Conservation (phyloP, 2,329 filamentous ascomycete species). For the Calcarisporium arbuscula region DNA sequence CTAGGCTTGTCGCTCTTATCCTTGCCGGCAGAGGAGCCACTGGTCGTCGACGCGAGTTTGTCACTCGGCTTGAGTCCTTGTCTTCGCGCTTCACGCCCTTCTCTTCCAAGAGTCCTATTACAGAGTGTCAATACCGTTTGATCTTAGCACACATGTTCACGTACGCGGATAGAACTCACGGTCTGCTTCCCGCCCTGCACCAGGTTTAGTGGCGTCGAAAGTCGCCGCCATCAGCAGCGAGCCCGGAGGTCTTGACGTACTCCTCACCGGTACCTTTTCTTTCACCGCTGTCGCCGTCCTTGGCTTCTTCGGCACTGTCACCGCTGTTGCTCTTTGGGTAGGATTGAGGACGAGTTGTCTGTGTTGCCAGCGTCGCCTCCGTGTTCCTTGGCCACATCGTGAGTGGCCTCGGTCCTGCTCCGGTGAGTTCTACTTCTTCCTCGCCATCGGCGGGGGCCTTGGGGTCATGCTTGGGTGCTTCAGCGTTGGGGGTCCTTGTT, state of each 20-base stretch:
- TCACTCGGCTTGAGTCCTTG: conserved; percentile 9
- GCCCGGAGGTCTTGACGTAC: conserved; percentile 51
- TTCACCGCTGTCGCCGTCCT: conserved; percentile 16
- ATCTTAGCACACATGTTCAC: not conserved
- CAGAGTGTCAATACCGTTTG: not conserved
- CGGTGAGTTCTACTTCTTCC: conserved; percentile 30
- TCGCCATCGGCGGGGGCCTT: conserved; percentile 21
- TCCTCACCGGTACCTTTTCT: conserved; percentile 47
- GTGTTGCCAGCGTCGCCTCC: conserved; percentile 24
- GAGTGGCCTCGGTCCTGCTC: conserved; percentile 24
- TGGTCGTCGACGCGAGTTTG: conserved; percentile 1
- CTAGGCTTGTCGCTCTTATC: conserved; percentile 39
- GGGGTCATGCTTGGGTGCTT: no score
- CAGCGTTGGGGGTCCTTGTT: no score
- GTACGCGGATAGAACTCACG: conserved; percentile 36
- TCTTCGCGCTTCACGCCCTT: conserved; percentile 21
- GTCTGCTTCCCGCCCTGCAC: conserved; percentile 61
- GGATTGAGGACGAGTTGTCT: not conserved
- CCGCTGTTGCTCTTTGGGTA: no score
- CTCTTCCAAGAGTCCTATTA: conserved; percentile 26
- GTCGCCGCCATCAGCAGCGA: conserved; percentile 59
- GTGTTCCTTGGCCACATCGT: conserved; percentile 27
- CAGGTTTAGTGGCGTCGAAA: conserved; percentile 59
- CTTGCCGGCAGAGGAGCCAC: conserved; percentile 11
- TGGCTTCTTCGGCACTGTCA: conserved; percentile 7